phyloP scores from a whole-genome alignment of 1,284 basidiomycete species.

The Porogramme epimiltina region DNA sequence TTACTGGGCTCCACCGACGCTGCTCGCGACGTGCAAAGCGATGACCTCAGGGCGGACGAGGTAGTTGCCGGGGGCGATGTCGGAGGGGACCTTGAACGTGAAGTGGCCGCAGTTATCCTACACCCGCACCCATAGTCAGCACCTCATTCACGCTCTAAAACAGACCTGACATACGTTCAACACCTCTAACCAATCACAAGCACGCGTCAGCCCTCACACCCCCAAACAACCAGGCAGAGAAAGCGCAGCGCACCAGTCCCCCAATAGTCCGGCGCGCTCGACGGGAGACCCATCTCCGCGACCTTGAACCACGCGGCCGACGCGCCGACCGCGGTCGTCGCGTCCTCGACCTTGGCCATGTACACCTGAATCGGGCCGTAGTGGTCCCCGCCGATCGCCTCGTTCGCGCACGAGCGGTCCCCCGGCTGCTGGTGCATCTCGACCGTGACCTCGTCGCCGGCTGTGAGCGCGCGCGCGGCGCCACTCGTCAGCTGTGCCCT shows the following conservation, averaged over 20 bases:
- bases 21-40: slow-evolving; percentile 49
- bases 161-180: slow-evolving; percentile 30
- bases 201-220: not conserved
- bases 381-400: slow-evolving; percentile 51
- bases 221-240: too few relatives aligned
- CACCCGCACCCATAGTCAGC: not conserved
- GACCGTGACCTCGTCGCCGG: slow-evolving; percentile 48
- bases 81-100: slow-evolving; percentile 48
- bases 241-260: slow-evolving; percentile 36
- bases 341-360: slow-evolving; percentile 50
- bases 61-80: slow-evolving; percentile 52
- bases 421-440: slow-evolving; percentile 57
- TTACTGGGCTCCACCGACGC: slow-evolving; percentile 47
- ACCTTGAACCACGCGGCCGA: slow-evolving; percentile 54
- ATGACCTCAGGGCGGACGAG: slow-evolving; percentile 55
- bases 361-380: slow-evolving; percentile 51
- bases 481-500: not conserved
- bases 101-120: slow-evolving; percentile 55
- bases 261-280: slow-evolving; percentile 51
- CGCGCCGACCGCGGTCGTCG: slow-evolving; percentile 45
- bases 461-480: slow-evolving; percentile 25
- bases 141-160: not conserved
- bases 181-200: slow-evolving; percentile 28
- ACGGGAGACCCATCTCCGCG: slow-evolving; percentile 47
- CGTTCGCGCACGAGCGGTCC: slow-evolving; percentile 46